Conservation (phyloP, 2,329 filamentous ascomycete genomes). For the Fusarium tuaranense region DNA sequence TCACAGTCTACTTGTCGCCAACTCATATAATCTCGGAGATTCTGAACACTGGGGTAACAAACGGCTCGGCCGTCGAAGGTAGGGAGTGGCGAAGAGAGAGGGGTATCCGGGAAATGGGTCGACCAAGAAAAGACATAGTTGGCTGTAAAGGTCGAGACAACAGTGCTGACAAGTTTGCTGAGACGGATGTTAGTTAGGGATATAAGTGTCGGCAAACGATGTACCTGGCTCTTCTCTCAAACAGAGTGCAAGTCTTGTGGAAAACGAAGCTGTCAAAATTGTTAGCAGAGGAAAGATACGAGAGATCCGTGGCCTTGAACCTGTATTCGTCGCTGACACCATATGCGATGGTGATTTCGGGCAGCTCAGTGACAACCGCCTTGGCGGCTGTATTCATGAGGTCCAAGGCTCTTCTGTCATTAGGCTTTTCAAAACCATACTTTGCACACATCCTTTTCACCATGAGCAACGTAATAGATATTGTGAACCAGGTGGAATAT, state of each 20-base stretch:
- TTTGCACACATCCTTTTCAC: slow-evolving; percentile 77
- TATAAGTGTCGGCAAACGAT: background rate
- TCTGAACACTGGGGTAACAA: slow-evolving; percentile 84
- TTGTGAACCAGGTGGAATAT: slow-evolving; percentile 38
- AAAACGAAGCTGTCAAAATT: slow-evolving; percentile 78
- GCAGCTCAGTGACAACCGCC: slow-evolving; percentile 83
- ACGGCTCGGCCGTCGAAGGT: slow-evolving; percentile 95
- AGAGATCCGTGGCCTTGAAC: slow-evolving; percentile 50
- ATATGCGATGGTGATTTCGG: slow-evolving; percentile 89
- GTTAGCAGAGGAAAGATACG: slow-evolving; percentile 5
- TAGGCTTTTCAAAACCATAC: slow-evolving; percentile 91
- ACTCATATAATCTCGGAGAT: slow-evolving; percentile 93
- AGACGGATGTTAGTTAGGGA: slow-evolving; percentile 18
- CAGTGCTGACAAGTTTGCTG: slow-evolving; percentile 90
- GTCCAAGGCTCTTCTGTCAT: slow-evolving; percentile 86
- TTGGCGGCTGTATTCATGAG: slow-evolving; percentile 96
- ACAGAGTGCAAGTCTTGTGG: slow-evolving; percentile 83
- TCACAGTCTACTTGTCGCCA: slow-evolving; percentile 97
- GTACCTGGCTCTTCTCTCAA: slow-evolving; percentile 85
- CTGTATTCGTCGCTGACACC: slow-evolving; percentile 96
- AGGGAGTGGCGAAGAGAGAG: slow-evolving; percentile 80
- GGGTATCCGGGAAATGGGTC: slow-evolving; percentile 76
- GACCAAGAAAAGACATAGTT: slow-evolving; percentile 89
- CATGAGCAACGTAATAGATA: slow-evolving; percentile 17
- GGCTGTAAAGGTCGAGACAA: slow-evolving; percentile 93